These are phyloP conservation scores for Pseudopyricularia cyperi DNA, from an alignment of 2,329 filamentous ascomycete species.

Conservation along the genomic window DNA sequence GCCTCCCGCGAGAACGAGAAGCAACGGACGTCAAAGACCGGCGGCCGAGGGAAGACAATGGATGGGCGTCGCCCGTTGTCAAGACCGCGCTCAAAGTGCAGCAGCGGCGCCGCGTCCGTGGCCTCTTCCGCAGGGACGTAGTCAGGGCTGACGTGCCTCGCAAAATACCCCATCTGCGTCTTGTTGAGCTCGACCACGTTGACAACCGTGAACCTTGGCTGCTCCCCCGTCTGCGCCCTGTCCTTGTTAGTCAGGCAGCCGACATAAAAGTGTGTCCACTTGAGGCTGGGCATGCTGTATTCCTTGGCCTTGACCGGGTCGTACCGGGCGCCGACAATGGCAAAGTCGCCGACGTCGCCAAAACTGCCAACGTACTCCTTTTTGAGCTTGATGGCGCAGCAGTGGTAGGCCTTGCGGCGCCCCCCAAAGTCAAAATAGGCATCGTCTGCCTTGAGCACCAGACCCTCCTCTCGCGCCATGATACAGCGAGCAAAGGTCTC, in stretches of 20 bases:
- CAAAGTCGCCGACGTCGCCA: constrained; percentile 75
- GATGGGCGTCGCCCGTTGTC: constrained; percentile 27
- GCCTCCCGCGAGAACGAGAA: constrained; percentile 65
- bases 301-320: constrained; percentile 48
- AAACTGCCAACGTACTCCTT: constrained; percentile 70
- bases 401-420: constrained; percentile 21
- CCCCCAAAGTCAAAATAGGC: constrained; percentile 55
- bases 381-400: constrained; percentile 69
- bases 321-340: constrained; percentile 63
- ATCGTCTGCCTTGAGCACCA: constrained; percentile 68
- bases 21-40: constrained; percentile 70
- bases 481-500: constrained; percentile 57
- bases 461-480: constrained; percentile 55
- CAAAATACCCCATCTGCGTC: constrained; percentile 36
- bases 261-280: constrained; percentile 72
- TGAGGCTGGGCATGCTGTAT: constrained; percentile 38
- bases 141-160: constrained; percentile 29
- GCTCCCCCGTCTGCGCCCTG: constrained; percentile 35
- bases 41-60: constrained; percentile 52
- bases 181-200: constrained; percentile 46
- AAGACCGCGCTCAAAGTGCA: constrained; percentile 33
- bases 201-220: constrained; percentile 53
- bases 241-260: constrained; percentile 62
- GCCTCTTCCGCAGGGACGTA: constrained; percentile 20
- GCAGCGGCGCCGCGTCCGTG: constrained; percentile 23